Base-by-base conservation (phyloP, 2,329 filamentous ascomycete genomes). In the Paracoccidioides brasiliensis region DNA sequence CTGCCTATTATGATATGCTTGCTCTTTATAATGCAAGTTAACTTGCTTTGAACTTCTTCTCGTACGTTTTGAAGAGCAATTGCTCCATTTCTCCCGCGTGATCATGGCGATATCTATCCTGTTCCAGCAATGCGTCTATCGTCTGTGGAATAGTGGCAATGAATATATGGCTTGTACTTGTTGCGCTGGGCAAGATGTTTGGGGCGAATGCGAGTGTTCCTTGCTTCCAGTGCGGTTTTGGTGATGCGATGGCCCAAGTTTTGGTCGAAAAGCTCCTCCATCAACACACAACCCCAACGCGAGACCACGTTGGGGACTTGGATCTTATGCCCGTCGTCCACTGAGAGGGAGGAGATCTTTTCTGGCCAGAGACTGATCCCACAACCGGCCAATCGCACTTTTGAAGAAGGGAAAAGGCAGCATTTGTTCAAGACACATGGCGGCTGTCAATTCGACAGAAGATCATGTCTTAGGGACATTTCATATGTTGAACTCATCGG, bases 321-420 rank as follows among this genome's bases (percentile, higher is more conserved):
- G 5, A 33, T 28, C 14, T 42, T 37, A 10, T 30, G 32, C 8
- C 41, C 41, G 41, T 22, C 22, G 22, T 54, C 44, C 14, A 54
- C 53, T 4, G 44, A 42, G 33, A 54, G 43, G 37, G 49, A 54
- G 35, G 41, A 54, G 15, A 54, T 28, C 28, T 54, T 49, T 49
- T 54, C 53, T 3, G 44, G 44, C 53, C 53, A 42, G 35, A 54
- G 53, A n/a, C 44, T 54, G 35, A 49, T 54, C 22, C 22, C 22
- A 22, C 22, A 22, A 22, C 22, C 22, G 22, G 22, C 2, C 22
- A 22, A 22, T 22, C 22, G 22, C 22, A 22, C 22, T 22, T 22
- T 22, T 22, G 22, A 22, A 22, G 22, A 22, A 2, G 22, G 22
- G 22, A 22, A 2, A 22, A 22, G 22, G 22, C 22, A 22, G 22